Conservation (phyloP, 2,329 filamentous ascomycete species). For the Microsporum audouinii region DNA sequence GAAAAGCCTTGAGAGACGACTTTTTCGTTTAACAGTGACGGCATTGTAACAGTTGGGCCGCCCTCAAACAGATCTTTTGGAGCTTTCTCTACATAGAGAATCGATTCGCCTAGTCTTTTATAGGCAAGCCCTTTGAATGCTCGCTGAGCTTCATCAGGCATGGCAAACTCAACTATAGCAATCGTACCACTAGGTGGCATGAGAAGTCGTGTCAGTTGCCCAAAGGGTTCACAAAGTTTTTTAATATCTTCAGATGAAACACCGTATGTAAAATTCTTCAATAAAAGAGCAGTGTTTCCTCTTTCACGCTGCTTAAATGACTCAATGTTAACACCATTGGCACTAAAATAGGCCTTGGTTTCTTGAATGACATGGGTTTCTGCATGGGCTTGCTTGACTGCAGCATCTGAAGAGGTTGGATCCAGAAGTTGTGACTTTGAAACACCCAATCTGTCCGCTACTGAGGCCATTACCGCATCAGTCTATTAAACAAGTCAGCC, state of each 20-base stretch:
- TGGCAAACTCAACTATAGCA: constrained; percentile 79
- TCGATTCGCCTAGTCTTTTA: constrained; percentile 77
- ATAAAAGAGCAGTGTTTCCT: constrained; percentile 75
- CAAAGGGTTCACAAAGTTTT: constrained; percentile 74
- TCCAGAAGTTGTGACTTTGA: constrained; percentile 86
- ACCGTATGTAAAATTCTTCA: constrained; percentile 89
- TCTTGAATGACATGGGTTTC: constrained; percentile 95
- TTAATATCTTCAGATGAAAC: constrained; percentile 68
- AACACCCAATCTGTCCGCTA: constrained; percentile 75
- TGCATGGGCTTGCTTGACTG: constrained; percentile 90
- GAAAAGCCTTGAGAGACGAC: constrained; percentile 32
- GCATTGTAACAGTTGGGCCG: constrained; percentile 24
- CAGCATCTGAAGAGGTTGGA: constrained; percentile 88
- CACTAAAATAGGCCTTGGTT: constrained; percentile 79
- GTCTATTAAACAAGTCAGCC: constrained; percentile 26
- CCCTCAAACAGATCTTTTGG: constrained; percentile 64
- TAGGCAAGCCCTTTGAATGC: constrained; percentile 82
- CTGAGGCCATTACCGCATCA: constrained; percentile 83
- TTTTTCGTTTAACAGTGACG: constrained; percentile 22
- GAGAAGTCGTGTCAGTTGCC: constrained; percentile 66
- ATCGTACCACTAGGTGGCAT: constrained; percentile 92
- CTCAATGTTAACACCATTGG: constrained; percentile 81
- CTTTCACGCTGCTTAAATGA: constrained; percentile 77
- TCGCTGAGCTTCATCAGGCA: constrained; percentile 64
- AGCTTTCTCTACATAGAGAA: constrained; percentile 87